Evolutionary conservation across 768 basidiomycete species (phyloP).

Genomic region (Mycena vitilis): DNA sequence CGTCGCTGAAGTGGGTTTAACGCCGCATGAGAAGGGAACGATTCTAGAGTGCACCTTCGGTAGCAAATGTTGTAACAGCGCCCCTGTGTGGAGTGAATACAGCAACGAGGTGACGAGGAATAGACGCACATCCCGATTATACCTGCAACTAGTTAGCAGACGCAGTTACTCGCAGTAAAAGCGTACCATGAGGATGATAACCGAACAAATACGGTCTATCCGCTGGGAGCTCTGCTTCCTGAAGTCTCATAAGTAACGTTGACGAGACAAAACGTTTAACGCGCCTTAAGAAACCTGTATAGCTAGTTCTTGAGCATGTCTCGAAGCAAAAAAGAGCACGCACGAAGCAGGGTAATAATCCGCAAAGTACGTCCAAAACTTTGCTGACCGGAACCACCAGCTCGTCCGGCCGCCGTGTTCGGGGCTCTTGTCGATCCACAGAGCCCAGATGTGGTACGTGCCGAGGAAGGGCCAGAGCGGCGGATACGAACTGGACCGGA

Average conservation of each 20-base stretch:
- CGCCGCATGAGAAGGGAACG: neutral
- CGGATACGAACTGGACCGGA: conserved; percentile 78
- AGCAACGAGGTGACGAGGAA: neutral
- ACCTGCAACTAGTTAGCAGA: too few species aligned
- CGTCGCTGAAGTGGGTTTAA: conserved; percentile 64
- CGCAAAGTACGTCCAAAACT: conserved; percentile 91
- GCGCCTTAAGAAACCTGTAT: conserved; percentile 65
- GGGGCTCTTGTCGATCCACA: conserved; percentile 80
- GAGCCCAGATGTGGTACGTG: conserved; percentile 83
- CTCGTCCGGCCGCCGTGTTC: conserved; percentile 78
- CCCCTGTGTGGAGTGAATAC: conserved; percentile 65
- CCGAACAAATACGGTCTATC: conserved; percentile 97
- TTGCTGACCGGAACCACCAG: conserved; percentile 75
- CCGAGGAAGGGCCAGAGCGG: conserved; percentile 87
- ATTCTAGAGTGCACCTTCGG: conserved; percentile 73
- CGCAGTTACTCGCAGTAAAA: too few species aligned
- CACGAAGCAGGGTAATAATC: conserved; percentile 92
- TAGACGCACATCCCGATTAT: conserved; percentile 94
- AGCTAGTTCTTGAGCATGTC: conserved; percentile 17
- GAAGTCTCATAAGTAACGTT: conserved; percentile 21
- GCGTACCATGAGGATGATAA: conserved; percentile 93
- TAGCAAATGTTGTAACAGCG: conserved; percentile 94
- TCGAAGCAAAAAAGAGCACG: conserved; percentile 46
- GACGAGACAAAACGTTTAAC: conserved; percentile 19
- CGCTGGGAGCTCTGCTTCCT: conserved; percentile 93